Conservation (phyloP, 1,139 yeast species). For the Scheffersomyces illinoinensis region DNA sequence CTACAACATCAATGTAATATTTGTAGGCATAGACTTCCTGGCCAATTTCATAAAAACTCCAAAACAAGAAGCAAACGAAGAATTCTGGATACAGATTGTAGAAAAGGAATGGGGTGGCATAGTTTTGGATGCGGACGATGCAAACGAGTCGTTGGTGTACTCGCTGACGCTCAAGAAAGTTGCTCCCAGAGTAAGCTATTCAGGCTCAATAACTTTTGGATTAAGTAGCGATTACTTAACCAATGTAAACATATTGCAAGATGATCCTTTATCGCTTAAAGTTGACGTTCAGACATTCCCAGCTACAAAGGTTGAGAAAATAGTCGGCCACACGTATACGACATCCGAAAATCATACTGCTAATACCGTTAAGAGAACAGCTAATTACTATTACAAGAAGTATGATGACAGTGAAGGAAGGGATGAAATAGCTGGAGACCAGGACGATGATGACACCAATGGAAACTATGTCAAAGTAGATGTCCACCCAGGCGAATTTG, state of each 20-base stretch:
- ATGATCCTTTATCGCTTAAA: slow-evolving; percentile 15
- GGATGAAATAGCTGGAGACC: slow-evolving; percentile 15
- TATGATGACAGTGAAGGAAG: slow-evolving; percentile 11
- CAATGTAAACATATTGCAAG: slow-evolving; percentile 6
- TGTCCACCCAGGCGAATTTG: slow-evolving; percentile 11
- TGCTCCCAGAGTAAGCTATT: slow-evolving; percentile 36
- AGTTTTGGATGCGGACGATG: slow-evolving; percentile 16
- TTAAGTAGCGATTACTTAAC: slow-evolving; percentile 14
- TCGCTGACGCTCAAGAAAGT: slow-evolving; percentile 29
- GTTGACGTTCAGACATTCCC: slow-evolving; percentile 68
- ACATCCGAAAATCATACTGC: slow-evolving; percentile 4
- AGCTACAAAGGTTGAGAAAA: slow-evolving; percentile 51
- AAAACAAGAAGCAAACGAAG: neutral
- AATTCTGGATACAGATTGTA: slow-evolving; percentile 16
- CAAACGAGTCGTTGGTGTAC: slow-evolving; percentile 11
- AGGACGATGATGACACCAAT: slow-evolving; percentile 21
- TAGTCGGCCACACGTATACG: slow-evolving; percentile 33
- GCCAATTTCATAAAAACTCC: slow-evolving; percentile 12
- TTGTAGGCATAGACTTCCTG: slow-evolving; percentile 34
- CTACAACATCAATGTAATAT: slow-evolving; percentile 24
- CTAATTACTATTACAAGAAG: slow-evolving; percentile 22
- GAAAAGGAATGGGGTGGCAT: slow-evolving; percentile 12
- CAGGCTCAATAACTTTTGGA: slow-evolving; percentile 45
- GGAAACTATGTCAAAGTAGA: slow-evolving; percentile 22
- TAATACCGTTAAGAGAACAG: slow-evolving; percentile 18